Base-by-base conservation (phyloP, 1,284 basidiomycete species). In the Boletus sp. region DNA sequence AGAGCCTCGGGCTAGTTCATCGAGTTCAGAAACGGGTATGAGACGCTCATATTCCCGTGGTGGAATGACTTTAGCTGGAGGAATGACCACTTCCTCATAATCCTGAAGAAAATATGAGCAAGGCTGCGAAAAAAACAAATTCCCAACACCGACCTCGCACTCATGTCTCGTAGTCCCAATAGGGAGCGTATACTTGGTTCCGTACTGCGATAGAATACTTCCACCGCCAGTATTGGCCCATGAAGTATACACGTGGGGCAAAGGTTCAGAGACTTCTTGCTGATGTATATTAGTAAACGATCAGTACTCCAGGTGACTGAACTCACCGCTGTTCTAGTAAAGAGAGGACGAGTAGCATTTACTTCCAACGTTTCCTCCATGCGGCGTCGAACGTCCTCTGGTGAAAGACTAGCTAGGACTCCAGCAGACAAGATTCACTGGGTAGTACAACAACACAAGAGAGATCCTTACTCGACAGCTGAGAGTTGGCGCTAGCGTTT, bases 241-340 rank as follows among this genome's bases (percentile, higher is more conserved):
- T 5, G 93, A 89, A 3, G 91, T 89, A 72, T 97, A 99, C 17
- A 99, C 92, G 76, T 99, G 89, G 0, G 97, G 97, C 51, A 98
- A 86, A 23, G 84, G 75, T 68, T 92, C 88, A 4, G 84, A 79
- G 11, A 80, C 78, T 23, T 83, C 78, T 71, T 85, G 76, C 80
- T 91, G 72, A 65, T 73, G 50, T 27, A 64, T 44, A 58, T 77
- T 33, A 60, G 46, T 8, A 52, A 47, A 19, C 28, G 17, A 17
- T 16, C 25, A 31, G 27, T 23, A 33, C 14, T 9, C 35, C 7
- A 27, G 13, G 44, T 31, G 37, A 51, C 1, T 19, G 68, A 63
- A 79, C 80, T 65, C 64, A 91, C 91, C 47, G 82, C 80, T 46
- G 76, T 78, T 19, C 79, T 83, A 59, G 82, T 81, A 67, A 86